Conservation (phyloP, 129 eudicot genomes). For the Artemisia argyi region DNA sequence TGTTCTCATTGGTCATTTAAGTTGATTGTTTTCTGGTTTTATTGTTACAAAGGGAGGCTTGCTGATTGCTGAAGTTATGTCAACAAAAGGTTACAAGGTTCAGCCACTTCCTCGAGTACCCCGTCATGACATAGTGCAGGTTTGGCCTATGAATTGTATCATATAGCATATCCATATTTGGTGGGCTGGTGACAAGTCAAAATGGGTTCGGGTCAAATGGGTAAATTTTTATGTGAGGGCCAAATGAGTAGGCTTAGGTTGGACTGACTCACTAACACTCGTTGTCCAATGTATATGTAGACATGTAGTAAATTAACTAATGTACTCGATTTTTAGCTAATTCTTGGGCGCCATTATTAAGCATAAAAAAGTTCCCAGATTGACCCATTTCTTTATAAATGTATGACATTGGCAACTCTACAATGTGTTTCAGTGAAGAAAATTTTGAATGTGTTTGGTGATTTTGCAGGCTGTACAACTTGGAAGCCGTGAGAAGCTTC, state of each 20-base stretch:
- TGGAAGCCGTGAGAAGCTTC: constrained; percentile 76
- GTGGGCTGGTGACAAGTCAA: neutral
- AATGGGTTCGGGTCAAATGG: neutral
- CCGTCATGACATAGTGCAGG: constrained; percentile 95
- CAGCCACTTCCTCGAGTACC: constrained; percentile 80
- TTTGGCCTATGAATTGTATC: constrained; percentile 15
- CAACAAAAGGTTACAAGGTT: constrained; percentile 73
- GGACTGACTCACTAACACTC: too few relatives aligned
- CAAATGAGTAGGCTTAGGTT: neutral
- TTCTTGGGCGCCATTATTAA: neutral
- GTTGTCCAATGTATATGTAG: too few relatives aligned
- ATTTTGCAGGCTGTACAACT: constrained; percentile 80
- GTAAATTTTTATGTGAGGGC: neutral
- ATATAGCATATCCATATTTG: neutral
- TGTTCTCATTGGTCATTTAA: neutral
- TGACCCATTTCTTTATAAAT: too few relatives aligned
- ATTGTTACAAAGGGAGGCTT: constrained; percentile 62
- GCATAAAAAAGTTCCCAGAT: too few relatives aligned
- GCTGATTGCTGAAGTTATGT: constrained; percentile 92
- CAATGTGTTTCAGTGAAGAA: neutral
- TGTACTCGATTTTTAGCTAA: neutral
- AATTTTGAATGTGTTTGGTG: constrained; percentile 1
- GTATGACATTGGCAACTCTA: too few relatives aligned
- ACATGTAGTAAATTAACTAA: too few relatives aligned
- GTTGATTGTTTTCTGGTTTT: constrained; percentile 7